These are phyloP conservation scores for Phytophthora niederhauseri DNA, from an alignment of 352 stramenopile species.

Conservation along the genomic window DNA sequence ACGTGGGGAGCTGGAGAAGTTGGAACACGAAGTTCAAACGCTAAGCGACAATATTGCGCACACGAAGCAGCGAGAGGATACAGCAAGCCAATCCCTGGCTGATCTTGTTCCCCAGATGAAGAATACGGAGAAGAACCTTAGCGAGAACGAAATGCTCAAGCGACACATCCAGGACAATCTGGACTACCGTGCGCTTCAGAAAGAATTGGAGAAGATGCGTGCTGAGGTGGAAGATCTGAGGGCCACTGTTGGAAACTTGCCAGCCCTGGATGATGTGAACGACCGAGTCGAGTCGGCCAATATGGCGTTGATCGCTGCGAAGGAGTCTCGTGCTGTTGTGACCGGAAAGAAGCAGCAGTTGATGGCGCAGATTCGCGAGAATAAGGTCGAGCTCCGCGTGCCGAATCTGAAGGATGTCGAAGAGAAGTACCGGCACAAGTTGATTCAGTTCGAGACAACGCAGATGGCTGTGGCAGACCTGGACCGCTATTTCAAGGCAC, in stretches of 20 bases:
- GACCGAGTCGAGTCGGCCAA: conserved; percentile 47
- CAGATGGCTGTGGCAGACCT: conserved; percentile 96
- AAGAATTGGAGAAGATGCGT: conserved; percentile 50
- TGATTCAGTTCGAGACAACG: conserved; percentile 97
- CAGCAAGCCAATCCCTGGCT: conserved; percentile 41
- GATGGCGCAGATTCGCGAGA: conserved; percentile 58
- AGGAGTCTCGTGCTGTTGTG: conserved; percentile 46
- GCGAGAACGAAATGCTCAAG: conserved; percentile 63
- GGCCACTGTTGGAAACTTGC: conserved; percentile 59
- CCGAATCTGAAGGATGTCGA: conserved; percentile 94
- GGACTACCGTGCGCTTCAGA: conserved; percentile 63
- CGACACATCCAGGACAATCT: conserved; percentile 82
- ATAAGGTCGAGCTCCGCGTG: conserved; percentile 59
- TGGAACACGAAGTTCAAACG: conserved; percentile 49
- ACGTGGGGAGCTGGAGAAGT: conserved; percentile 38
- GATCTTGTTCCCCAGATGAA: conserved; percentile 61
- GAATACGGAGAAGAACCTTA: conserved; percentile 41
- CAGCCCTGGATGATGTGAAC: conserved; percentile 52
- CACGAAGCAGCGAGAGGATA: conserved; percentile 49
- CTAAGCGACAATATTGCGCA: conserved; percentile 50
- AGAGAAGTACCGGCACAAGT: conserved; percentile 92
- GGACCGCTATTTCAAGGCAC: conserved; percentile 96
- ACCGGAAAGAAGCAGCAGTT: conserved; percentile 63
- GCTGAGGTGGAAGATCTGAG: conserved; percentile 43
- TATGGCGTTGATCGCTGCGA: conserved; percentile 30